These are phyloP conservation scores for Tolypocladium album DNA, from an alignment of 2,329 filamentous ascomycete genomes.

Conservation along the genomic window DNA sequence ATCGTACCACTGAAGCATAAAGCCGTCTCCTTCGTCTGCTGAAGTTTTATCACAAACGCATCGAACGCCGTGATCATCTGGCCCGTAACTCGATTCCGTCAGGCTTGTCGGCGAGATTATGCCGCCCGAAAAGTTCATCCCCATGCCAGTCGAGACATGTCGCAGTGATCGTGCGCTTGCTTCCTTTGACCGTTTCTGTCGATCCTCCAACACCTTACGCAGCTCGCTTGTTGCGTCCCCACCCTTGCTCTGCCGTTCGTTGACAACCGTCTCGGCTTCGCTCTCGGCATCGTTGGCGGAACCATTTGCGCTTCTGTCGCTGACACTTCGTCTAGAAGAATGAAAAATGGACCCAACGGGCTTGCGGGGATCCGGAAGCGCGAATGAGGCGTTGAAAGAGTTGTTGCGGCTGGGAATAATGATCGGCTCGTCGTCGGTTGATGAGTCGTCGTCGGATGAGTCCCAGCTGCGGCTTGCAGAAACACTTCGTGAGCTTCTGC, in stretches of 20 bases:
- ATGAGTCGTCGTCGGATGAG: slow-evolving; percentile 43
- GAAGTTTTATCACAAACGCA: slow-evolving; percentile 44
- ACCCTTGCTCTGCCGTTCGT: slow-evolving; percentile 29
- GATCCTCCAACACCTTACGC: slow-evolving; percentile 43
- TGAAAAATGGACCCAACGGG: slow-evolving; percentile 38
- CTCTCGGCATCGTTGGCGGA: slow-evolving; percentile 36
- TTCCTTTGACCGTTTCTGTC: slow-evolving; percentile 31
- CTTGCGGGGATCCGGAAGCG: slow-evolving; percentile 40
- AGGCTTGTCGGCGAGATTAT: slow-evolving; percentile 41
- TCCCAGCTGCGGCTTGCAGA: slow-evolving; percentile 26
- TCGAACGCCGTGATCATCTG: slow-evolving; percentile 34
- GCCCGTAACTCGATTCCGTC: slow-evolving; percentile 34
- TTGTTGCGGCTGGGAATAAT: slow-evolving; percentile 50
- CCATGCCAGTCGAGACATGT: slow-evolving; percentile 20
- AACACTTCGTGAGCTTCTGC: slow-evolving; percentile 17
- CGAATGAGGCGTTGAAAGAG: slow-evolving; percentile 44
- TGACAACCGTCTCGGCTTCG: slow-evolving; percentile 47
- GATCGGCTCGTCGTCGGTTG: slow-evolving; percentile 54
- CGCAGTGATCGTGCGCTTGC: slow-evolving; percentile 20
- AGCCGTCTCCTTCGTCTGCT: slow-evolving; percentile 35
- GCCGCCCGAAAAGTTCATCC: slow-evolving; percentile 20
- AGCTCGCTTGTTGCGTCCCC: slow-evolving; percentile 52
- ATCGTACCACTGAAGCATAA: slow-evolving; percentile 54
- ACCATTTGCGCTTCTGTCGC: slow-evolving; percentile 36
- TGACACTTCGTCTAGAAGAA: slow-evolving; percentile 34